A percentile compares a stretch with the other conserved stretches of the same genome.
Conservation (phyloP, 2,329 filamentous ascomycete species). For the Albophoma yamanashiensis region DNA sequence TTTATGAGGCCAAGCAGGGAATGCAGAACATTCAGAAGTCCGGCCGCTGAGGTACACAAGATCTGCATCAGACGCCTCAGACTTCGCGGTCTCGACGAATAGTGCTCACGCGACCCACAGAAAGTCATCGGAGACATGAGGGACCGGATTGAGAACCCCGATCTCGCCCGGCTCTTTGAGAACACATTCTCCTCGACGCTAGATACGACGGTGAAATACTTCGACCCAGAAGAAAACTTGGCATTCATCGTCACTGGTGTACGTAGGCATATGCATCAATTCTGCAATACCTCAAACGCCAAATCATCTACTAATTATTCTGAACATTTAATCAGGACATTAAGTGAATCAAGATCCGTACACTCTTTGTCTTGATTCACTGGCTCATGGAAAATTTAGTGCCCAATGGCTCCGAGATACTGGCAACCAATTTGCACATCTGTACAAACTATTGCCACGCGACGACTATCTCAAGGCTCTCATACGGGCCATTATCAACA, state of each 20-base stretch:
- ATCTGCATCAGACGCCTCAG: neutral
- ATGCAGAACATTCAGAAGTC: conserved; percentile 15
- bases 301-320: neutral
- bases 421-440: conserved; percentile 61
- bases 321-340: conserved; percentile 10
- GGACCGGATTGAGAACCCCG: conserved; percentile 34
- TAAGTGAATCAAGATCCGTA: conserved; percentile 6
- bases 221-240: conserved; percentile 51
- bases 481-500: conserved; percentile 61
- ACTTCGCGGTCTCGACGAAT: neutral
- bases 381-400: conserved; percentile 1
- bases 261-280: conserved; percentile 41
- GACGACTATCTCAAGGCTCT: conserved; percentile 53
- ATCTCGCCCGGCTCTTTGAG: conserved; percentile 70
- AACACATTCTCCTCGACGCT: conserved; percentile 78
- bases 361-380: neutral
- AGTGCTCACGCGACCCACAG: conserved; percentile 1
- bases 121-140: conserved; percentile 24
- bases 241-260: conserved; percentile 77
- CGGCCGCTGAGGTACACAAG: conserved; percentile 13
- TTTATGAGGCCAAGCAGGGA: conserved; percentile 15
- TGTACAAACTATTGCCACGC: conserved; percentile 47
- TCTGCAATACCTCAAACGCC: no score
- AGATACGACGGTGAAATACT: conserved; percentile 74
- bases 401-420: conserved; percentile 71